Base-by-base conservation (phyloP, 345 rosid genomes). In the Murraya koenigii region DNA sequence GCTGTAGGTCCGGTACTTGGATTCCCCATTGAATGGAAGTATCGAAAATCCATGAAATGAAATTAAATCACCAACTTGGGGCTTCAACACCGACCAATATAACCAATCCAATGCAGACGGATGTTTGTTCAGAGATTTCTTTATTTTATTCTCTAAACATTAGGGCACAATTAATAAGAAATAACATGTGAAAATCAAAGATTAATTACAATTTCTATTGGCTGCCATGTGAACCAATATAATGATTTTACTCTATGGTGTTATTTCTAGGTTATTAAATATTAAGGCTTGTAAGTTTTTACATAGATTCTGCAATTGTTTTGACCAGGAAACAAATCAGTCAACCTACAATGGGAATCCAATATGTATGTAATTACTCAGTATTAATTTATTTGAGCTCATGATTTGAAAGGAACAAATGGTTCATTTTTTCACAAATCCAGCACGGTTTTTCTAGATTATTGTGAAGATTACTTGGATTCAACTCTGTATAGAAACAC, bases 81-180 rank as follows among this genome's bases (percentile, higher is more conserved):
- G 62, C 71, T 77, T 82, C 80, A 36, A 71, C 91, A 86, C 95
- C 92, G 95, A 78, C 91, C 90, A 78, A 69, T 66, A 52, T 74
- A 78, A 84, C 95, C 94, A 91, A 83, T 88, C 80, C 83, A 44
- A 77, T 71, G 66, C 58, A 74, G 88, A 87, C 91, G 87, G 85
- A 89, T 91, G 89, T 91, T 88, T 84, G 84, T 84, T 73, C 39
- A 56, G 55, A 59, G 32, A 71, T 74, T 84, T 66, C 71, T 68
- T 68, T 55, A 66, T 36, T 44, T 78, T 59, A 58, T 71, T 82
- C 61, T 44, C 69, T 26, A 66, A 75, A 79, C 71, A 78, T 81
- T 74, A 25, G 73, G 84, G 89, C 88, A 82, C 89, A 72, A 66
- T 78, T 80, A 69, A 69, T 75, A 67, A 86, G 86, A 82, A 74